Evolutionary conservation across 257 asterid species (phyloP), one percentile per base, ranked within the genome.

Genomic region (Nicotiana sylvestris): DNA sequence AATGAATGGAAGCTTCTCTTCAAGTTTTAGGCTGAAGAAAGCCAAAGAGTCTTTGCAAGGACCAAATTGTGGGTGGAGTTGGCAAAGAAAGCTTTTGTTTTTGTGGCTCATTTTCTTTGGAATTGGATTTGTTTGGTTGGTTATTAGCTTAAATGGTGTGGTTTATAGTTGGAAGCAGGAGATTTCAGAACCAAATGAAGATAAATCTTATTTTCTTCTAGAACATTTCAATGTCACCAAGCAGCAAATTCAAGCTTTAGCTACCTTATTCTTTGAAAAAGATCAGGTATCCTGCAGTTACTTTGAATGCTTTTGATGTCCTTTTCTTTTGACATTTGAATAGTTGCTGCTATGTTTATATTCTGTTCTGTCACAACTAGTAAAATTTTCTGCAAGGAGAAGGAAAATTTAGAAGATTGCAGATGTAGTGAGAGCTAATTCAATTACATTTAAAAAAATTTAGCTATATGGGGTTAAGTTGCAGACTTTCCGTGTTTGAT

Each of bases 171-270:
- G 68, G 77, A 83, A 74, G 78, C 83, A 66, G 81, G 85, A 84
- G 9, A 77, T 43, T 76, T 58, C 81, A 53, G 83, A 66, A 65
- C 60, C 55, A 81, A 83, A 77, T 83, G 91, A 84, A 77, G 89
- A 85, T 76, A 61, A 82, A 78, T 66, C 80, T 81, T 82, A 74
- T 79, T 83, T 81, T 84, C 83, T 86, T 46, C 85, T 78, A 29
- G 88, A 89, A 79, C 83, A 82, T 81, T 87, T 91, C 87, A 88
- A 87, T 82, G 92, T 84, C 81, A 88, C 91, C 88, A 85, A 85
- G 87, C 91, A 89, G 74, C 88, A 89, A 83, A 80, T 89, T 83
- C 79, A 83, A 80, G 84, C 86, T 68, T 87, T 88, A 72, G 87
- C 85, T 77, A 82, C 84, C 80, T 85, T 87, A 66, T 82, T 80